Evolutionary conservation across 768 basidiomycete genomes (phyloP).

Genomic region (Strobilomyces dryophilus): DNA sequence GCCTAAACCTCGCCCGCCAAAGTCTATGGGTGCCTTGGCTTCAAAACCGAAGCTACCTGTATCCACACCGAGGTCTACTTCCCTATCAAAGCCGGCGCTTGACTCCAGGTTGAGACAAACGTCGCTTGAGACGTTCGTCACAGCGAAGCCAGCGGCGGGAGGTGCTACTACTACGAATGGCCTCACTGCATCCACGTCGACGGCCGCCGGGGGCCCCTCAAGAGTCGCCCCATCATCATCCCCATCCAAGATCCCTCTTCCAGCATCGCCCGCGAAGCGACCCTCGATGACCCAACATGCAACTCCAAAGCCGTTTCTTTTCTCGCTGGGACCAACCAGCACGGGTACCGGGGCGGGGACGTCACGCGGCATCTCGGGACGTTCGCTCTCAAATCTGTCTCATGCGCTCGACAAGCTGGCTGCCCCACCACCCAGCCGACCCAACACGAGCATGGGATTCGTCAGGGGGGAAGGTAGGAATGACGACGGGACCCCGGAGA

Average conservation of each 20-base stretch:
- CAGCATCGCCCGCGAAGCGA: slow-evolving; percentile 17
- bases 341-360: not conserved
- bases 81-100: slow-evolving; percentile 10
- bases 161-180: not conserved
- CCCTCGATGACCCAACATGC: slow-evolving; percentile 5
- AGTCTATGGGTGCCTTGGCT: not conserved
- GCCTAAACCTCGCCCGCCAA: slow-evolving; percentile 8
- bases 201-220: slow-evolving; percentile 6
- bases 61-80: slow-evolving; percentile 1
- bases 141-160: slow-evolving; percentile 1
- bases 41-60: slow-evolving; percentile 6
- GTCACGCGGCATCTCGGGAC: slow-evolving; percentile 7
- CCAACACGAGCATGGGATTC: slow-evolving; percentile 71
- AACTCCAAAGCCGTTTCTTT: slow-evolving; percentile 1
- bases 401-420: slow-evolving; percentile 68
- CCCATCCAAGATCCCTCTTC: slow-evolving; percentile 30
- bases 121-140: slow-evolving; percentile 24
- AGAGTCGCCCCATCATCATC: slow-evolving; percentile 9
- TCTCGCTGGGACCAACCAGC: slow-evolving; percentile 3
- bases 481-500: slow-evolving; percentile 1
- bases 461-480: slow-evolving; percentile 27
- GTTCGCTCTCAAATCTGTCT: slow-evolving; percentile 61
- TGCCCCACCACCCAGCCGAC: slow-evolving; percentile 59
- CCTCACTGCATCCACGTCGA: slow-evolving; percentile 3
- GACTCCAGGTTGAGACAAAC: slow-evolving; percentile 22